Percentiles rank a stretch among this genome's conserved stretches.
Conservation (phyloP, 768 basidiomycete genomes). For the Daedaleopsis sinensis region DNA sequence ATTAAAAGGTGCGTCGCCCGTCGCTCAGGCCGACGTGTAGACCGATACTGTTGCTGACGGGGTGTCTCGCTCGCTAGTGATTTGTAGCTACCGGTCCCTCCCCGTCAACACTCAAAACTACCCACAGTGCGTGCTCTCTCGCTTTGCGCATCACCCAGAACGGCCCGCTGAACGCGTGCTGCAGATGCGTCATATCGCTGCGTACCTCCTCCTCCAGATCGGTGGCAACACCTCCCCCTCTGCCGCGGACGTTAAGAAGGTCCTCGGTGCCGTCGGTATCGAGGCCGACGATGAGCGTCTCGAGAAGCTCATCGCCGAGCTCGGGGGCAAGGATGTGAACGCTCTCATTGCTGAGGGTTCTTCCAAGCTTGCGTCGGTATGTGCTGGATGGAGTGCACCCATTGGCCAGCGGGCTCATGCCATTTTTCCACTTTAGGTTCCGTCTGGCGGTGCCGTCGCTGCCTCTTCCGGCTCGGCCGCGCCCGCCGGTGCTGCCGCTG, state of each 20-base stretch:
- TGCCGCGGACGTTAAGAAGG: constrained; percentile 84
- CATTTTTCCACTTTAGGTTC: constrained; percentile 56
- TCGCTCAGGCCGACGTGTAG: background rate
- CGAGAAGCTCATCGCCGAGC: constrained; percentile 83
- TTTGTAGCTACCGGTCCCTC: constrained; percentile 84
- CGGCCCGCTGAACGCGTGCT: background rate
- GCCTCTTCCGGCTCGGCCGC: constrained; percentile 54
- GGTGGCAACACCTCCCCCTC: constrained; percentile 91
- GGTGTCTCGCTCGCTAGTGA: constrained; percentile 51
- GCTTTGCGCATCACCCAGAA: background rate
- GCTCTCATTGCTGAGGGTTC: constrained; percentile 90
- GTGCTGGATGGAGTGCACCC: constrained; percentile 30
- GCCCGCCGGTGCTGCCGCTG: constrained; percentile 60
- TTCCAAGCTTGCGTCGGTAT: constrained; percentile 90
- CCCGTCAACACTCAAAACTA: constrained; percentile 32
- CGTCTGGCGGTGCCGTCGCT: constrained; percentile 87
- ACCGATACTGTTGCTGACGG: background rate
- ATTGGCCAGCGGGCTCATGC: constrained; percentile 1
- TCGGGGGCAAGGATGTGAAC: constrained; percentile 88
- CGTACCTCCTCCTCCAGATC: constrained; percentile 94
- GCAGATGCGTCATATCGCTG: constrained; percentile 92
- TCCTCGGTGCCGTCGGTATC: constrained; percentile 85
- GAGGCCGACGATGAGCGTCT: constrained; percentile 86
- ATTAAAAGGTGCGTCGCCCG: constrained; percentile 70
- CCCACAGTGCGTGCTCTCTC: constrained; percentile 8